Percentiles rank a stretch among this genome's conserved stretches.
Evolutionary conservation across 108 stramenopile species (phyloP).

Genomic region (Stephanodiscus minutulus): DNA sequence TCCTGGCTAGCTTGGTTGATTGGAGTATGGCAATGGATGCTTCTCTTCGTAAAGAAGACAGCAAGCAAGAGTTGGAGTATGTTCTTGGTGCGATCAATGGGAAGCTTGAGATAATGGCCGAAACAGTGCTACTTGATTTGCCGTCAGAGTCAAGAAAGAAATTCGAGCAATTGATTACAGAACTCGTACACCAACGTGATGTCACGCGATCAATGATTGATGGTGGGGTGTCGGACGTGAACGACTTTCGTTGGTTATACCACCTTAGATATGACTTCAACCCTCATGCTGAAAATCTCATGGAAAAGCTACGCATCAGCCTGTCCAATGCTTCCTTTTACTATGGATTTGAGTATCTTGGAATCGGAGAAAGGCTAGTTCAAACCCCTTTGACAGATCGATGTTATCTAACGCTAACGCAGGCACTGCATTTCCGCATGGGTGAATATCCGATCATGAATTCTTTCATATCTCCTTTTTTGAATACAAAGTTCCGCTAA

Average conservation of each 20-base stretch:
- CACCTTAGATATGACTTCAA: constrained; percentile 91
- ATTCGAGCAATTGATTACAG: constrained; percentile 98
- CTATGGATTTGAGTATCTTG: constrained; percentile 98
- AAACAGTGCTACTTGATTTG: constrained; percentile 88
- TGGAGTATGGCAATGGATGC: constrained; percentile 92
- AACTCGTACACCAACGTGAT: constrained; percentile 97
- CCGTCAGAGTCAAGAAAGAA: constrained; percentile 90
- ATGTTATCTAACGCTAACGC: constrained; percentile 96
- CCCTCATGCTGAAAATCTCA: constrained; percentile 68
- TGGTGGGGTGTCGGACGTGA: constrained; percentile 63
- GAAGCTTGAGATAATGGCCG: constrained; percentile 90
- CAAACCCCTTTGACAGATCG: constrained; percentile 98
- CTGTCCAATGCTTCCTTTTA: constrained; percentile 94
- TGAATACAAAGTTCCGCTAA: not conserved
- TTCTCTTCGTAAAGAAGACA: constrained; percentile 65
- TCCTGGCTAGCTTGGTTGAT: constrained; percentile 88
- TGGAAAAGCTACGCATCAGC: constrained; percentile 80
- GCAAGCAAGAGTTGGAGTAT: constrained; percentile 41
- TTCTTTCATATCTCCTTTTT: not conserved
- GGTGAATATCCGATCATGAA: constrained; percentile 51
- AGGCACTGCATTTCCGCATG: constrained; percentile 96
- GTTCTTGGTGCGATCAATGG: constrained; percentile 59
- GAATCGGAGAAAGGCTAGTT: constrained; percentile 97
- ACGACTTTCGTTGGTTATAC: constrained; percentile 92
- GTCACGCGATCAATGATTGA: constrained; percentile 86